Conservation (phyloP, 495 filamentous ascomycete genomes). For the Massariosphaeria phaeospora region DNA sequence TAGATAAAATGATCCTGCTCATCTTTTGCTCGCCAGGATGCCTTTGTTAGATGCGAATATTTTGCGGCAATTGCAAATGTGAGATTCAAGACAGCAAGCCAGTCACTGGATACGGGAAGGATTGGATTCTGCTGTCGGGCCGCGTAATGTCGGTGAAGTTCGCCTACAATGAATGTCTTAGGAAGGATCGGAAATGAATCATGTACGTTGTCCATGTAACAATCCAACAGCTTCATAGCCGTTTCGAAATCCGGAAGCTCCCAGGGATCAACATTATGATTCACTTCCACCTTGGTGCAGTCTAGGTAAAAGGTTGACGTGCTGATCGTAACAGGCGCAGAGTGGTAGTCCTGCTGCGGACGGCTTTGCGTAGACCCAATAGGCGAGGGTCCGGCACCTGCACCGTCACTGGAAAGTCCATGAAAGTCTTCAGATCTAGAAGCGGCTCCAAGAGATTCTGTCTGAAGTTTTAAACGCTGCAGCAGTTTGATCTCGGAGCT, state of each 20-base stretch:
- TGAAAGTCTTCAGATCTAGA: not conserved
- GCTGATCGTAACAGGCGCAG: too few species aligned
- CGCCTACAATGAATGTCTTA: slow-evolving; percentile 50
- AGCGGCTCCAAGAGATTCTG: slow-evolving; percentile 10
- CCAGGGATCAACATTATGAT: slow-evolving; percentile 45
- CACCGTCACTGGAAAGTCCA: too few species aligned
- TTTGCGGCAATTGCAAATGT: slow-evolving; percentile 58
- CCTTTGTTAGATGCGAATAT: slow-evolving; percentile 46
- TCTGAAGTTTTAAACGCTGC: slow-evolving; percentile 40
- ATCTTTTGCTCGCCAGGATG: slow-evolving; percentile 40
- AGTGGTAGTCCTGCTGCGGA: too few species aligned
- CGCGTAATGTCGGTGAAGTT: slow-evolving; percentile 39
- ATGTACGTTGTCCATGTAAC: slow-evolving; percentile 56
- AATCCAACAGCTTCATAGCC: slow-evolving; percentile 51
- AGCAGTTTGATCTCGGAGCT: slow-evolving; percentile 59
- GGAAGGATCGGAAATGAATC: slow-evolving; percentile 57
- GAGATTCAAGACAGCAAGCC: slow-evolving; percentile 57
- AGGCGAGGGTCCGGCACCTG: too few species aligned
- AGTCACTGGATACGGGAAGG: slow-evolving; percentile 33
- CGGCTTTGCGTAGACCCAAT: too few species aligned
- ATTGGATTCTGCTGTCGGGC: slow-evolving; percentile 41
- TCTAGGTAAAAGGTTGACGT: slow-evolving; percentile 51
- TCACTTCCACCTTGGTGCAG: slow-evolving; percentile 45
- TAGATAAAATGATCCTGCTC: slow-evolving; percentile 53
- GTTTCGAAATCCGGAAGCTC: slow-evolving; percentile 49